phyloP scores from a whole-genome alignment of 768 basidiomycete species.

The Pleurotus giganteus region DNA sequence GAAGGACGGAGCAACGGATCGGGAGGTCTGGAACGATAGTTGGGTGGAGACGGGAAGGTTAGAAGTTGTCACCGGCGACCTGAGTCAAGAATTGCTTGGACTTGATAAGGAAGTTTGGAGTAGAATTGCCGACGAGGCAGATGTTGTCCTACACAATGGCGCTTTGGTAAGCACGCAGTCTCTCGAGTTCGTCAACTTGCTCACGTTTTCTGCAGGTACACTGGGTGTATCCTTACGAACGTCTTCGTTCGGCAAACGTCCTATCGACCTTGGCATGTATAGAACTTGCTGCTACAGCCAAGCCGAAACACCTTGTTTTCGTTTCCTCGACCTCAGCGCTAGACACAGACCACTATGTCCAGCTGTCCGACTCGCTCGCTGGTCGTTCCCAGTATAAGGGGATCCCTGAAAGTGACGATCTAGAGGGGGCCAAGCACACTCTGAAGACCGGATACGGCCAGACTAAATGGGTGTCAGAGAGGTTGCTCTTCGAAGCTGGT shows the following conservation, averaged over 20 bases:
- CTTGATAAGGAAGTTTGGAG: slow-evolving; percentile 64
- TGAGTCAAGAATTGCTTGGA: slow-evolving; percentile 75
- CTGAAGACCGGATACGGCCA: slow-evolving; percentile 95
- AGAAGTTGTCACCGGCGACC: slow-evolving; percentile 83
- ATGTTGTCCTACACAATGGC: slow-evolving; percentile 91
- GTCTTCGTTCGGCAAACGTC: slow-evolving; percentile 90
- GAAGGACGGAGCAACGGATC: slow-evolving; percentile 67
- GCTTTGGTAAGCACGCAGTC: slow-evolving; percentile 69
- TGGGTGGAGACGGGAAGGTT: slow-evolving; percentile 72
- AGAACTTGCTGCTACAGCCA: slow-evolving; percentile 69
- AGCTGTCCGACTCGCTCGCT: slow-evolving; percentile 71
- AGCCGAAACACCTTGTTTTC: slow-evolving; percentile 81
- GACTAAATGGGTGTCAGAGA: slow-evolving; percentile 98
- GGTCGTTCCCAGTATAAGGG: slow-evolving; percentile 50
- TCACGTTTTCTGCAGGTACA: slow-evolving; percentile 64
- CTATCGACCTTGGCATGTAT: slow-evolving; percentile 83
- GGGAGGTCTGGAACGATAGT: slow-evolving; percentile 84
- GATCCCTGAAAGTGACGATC: slow-evolving; percentile 82
- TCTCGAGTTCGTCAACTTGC: background rate
- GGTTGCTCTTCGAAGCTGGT: slow-evolving; percentile 88
- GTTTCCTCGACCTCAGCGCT: slow-evolving; percentile 96
- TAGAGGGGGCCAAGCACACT: slow-evolving; percentile 74
- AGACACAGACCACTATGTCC: slow-evolving; percentile 88
- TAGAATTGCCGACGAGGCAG: slow-evolving; percentile 65
- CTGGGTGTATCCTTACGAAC: slow-evolving; percentile 98